Evolutionary conservation across 148 eudicot genomes (phyloP).

Genomic region (Selenicereus undatus): DNA sequence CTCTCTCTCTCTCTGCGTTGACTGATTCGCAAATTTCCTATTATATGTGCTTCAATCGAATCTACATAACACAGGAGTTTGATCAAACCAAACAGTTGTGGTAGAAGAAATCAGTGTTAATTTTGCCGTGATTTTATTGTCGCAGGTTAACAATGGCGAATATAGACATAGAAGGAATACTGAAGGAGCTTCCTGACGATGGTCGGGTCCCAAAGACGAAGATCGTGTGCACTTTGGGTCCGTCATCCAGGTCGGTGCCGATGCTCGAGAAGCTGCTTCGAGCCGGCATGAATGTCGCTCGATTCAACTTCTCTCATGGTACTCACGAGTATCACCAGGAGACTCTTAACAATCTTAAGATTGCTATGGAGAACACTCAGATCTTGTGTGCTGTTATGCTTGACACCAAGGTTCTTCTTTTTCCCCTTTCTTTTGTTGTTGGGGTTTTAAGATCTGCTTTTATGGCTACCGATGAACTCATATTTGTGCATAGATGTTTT

Average conservation of each 20-base stretch:
- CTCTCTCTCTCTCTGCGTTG: not conserved
- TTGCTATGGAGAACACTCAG: slow-evolving; percentile 64
- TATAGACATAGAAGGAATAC: slow-evolving; percentile 67
- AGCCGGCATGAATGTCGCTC: slow-evolving; percentile 70
- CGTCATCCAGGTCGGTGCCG: slow-evolving; percentile 50
- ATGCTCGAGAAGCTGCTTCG: slow-evolving; percentile 63
- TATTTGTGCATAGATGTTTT: not conserved
- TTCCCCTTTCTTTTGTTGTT: not conserved
- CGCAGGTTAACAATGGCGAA: slow-evolving; percentile 44
- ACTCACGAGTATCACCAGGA: slow-evolving; percentile 64
- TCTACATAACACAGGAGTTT: not conserved
- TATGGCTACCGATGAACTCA: not conserved
- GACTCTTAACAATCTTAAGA: slow-evolving; percentile 56
- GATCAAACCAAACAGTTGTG: not conserved
- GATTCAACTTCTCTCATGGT: slow-evolving; percentile 70
- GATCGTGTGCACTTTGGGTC: slow-evolving; percentile 69
- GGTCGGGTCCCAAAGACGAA: slow-evolving; percentile 64
- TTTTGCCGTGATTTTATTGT: not conserved
- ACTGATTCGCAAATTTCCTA: not conserved
- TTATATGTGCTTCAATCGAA: not conserved
- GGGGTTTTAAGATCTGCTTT: not conserved
- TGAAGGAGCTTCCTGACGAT: slow-evolving; percentile 53
- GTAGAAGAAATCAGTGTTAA: not conserved
- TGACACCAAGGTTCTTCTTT: slow-evolving; percentile 53
- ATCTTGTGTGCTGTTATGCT: slow-evolving; percentile 72